These are phyloP conservation scores for Capsicum baccatum DNA, from an alignment of 257 asterid genomes.

Conservation along the genomic window DNA sequence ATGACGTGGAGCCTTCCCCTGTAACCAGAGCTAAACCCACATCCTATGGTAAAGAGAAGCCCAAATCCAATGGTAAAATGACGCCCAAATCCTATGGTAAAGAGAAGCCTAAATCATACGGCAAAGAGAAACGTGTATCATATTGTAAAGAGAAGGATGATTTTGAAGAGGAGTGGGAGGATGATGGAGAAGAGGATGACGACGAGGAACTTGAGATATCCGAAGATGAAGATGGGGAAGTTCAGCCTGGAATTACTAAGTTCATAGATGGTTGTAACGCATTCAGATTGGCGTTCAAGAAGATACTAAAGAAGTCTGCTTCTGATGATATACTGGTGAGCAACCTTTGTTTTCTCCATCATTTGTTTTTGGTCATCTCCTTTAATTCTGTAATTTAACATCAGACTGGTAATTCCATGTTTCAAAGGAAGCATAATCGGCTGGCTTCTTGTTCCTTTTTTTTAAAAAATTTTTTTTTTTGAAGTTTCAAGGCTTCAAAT, in stretches of 20 bases:
- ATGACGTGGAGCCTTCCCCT: conserved; percentile 39
- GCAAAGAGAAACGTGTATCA: background rate
- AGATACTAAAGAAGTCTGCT: conserved; percentile 60
- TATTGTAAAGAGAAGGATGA: conserved; percentile 39
- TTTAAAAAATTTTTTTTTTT: too few relatives aligned
- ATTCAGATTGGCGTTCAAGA: conserved; percentile 79
- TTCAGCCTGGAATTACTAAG: conserved; percentile 73
- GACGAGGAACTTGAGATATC: conserved; percentile 51
- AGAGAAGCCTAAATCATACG: conserved; percentile 16
- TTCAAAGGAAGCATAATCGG: background rate
- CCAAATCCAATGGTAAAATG: background rate
- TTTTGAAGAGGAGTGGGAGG: conserved; percentile 43
- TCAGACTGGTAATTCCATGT: background rate
- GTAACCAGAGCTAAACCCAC: conserved; percentile 18
- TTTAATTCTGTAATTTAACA: background rate
- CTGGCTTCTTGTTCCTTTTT: background rate
- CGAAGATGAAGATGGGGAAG: conserved; percentile 75
- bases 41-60: conserved; percentile 32
- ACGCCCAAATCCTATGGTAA: conserved; percentile 19
- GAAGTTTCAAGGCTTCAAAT: background rate
- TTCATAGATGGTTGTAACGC: conserved; percentile 76
- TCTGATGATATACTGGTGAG: conserved; percentile 74
- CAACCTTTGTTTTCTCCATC: background rate
- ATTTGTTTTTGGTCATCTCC: background rate
- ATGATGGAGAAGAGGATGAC: conserved; percentile 36